phyloP scores from a whole-genome alignment of 208 protist species.

The Tritrichomonas musculus region DNA sequence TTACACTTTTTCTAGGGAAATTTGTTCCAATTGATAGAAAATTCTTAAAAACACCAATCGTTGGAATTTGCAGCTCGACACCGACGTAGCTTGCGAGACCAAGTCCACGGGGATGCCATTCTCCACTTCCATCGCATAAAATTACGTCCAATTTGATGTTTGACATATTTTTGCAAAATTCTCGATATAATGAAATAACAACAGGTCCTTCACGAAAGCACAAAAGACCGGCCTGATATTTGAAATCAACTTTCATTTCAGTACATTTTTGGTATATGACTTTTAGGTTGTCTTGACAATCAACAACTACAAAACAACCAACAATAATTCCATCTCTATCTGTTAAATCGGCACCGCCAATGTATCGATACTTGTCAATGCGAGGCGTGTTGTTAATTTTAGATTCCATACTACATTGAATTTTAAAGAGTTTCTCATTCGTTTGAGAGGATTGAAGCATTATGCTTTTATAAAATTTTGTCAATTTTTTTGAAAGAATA shows the following conservation, averaged over 20 bases:
- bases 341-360: neutral
- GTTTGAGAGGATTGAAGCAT: no score
- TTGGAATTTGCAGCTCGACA: neutral
- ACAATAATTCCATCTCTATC: neutral
- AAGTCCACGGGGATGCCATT: neutral
- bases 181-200: neutral
- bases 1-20: neutral
- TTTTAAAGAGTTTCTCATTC: no score
- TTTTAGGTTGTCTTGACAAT: no score
- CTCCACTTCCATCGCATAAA: neutral
- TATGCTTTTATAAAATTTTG: no score
- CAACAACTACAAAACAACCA: no score
- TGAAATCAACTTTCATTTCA: neutral
- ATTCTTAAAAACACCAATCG: neutral
- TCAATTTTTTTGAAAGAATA: no score
- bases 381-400: no score
- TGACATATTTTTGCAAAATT: neutral
- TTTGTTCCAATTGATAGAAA: neutral
- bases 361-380: no score
- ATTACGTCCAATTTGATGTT: neutral
- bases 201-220: no score
- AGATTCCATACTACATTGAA: no score
- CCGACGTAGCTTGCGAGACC: neutral
- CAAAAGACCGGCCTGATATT: neutral
- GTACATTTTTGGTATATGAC: neutral